These are phyloP conservation scores for Boeremia exigua DNA, from an alignment of 2,329 filamentous ascomycete genomes.

Conservation along the genomic window DNA sequence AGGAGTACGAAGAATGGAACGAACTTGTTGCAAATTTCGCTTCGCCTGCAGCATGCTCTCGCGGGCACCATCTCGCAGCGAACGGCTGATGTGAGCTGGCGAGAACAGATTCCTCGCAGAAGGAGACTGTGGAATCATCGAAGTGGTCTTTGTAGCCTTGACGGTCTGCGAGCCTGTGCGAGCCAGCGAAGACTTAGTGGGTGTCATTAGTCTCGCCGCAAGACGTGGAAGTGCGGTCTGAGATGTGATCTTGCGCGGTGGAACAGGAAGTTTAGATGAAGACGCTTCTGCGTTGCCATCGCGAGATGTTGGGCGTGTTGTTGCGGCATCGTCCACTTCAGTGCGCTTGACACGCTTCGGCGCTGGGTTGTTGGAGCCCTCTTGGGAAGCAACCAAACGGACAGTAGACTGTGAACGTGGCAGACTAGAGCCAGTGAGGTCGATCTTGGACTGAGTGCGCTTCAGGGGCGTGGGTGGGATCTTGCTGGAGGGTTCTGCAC, in stretches of 20 bases:
- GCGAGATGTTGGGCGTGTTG: slow-evolving; percentile 64
- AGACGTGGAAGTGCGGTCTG: slow-evolving; percentile 56
- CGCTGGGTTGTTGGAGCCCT: slow-evolving; percentile 45
- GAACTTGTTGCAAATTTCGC: slow-evolving; percentile 61
- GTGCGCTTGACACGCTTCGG: slow-evolving; percentile 76
- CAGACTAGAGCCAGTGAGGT: slow-evolving; percentile 58
- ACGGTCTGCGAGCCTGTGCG: slow-evolving; percentile 60
- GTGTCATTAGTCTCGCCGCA: slow-evolving; percentile 66
- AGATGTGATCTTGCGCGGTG: slow-evolving; percentile 38
- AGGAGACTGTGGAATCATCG: slow-evolving; percentile 63
- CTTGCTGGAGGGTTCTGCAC: slow-evolving; percentile 62
- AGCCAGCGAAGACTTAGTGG: slow-evolving; percentile 76
- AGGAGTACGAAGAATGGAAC: slow-evolving; percentile 68
- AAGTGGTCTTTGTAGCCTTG: slow-evolving; percentile 54
- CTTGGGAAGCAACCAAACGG: slow-evolving; percentile 33
- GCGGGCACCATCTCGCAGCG: slow-evolving; percentile 47
- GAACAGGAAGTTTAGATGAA: slow-evolving; percentile 23
- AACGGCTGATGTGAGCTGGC: slow-evolving; percentile 38
- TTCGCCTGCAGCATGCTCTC: slow-evolving; percentile 48
- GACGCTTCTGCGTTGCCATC: slow-evolving; percentile 22
- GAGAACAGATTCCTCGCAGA: slow-evolving; percentile 59
- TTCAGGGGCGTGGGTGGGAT: slow-evolving; percentile 55
- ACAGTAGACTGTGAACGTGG: slow-evolving; percentile 47
- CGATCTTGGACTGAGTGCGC: slow-evolving; percentile 63
- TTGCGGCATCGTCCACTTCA: slow-evolving; percentile 72